phyloP scores from a whole-genome alignment of 208 protist species.

The Angomonas desouzai region DNA sequence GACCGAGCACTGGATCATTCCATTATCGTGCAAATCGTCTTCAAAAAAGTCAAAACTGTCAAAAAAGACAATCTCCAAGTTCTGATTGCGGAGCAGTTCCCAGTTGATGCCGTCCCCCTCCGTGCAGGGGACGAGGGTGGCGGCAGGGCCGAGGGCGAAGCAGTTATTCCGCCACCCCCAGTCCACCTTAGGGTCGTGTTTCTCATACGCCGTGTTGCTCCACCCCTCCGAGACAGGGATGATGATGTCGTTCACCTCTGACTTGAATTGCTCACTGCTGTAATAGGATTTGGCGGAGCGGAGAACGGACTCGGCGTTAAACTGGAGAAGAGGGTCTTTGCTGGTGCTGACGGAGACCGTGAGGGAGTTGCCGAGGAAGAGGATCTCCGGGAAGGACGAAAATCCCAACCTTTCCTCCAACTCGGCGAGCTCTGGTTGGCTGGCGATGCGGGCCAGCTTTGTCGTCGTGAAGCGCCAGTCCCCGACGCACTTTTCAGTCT shows the following conservation, averaged over 20 bases:
- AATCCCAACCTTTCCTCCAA: constrained; percentile 46
- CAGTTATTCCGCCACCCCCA: constrained; percentile 85
- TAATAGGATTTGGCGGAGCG: constrained; percentile 58
- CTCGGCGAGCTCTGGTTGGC: constrained; percentile 42
- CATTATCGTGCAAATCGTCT: constrained; percentile 82
- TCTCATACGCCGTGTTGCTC: constrained; percentile 37
- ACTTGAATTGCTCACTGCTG: constrained; percentile 36
- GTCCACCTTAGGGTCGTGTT: constrained; percentile 72
- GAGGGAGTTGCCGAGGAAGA: constrained; percentile 66
- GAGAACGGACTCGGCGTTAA: constrained; percentile 46
- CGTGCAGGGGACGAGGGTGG: constrained; percentile 25
- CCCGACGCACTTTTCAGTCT: constrained; percentile 21
- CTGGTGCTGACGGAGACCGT: constrained; percentile 18
- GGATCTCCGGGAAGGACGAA: constrained; percentile 64
- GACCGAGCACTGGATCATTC: constrained; percentile 53
- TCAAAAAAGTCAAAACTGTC: constrained; percentile 72
- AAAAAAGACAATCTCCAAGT: constrained; percentile 65
- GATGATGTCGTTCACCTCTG: constrained; percentile 28
- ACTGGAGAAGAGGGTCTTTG: constrained; percentile 36
- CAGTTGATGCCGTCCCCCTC: constrained; percentile 62
- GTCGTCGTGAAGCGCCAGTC: constrained; percentile 62
- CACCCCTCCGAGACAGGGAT: constrained; percentile 66
- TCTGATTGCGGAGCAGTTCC: constrained; percentile 59
- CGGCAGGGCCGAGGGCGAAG: constrained; percentile 29
- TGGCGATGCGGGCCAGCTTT: constrained; percentile 59